phyloP scores from a whole-genome alignment of 495 filamentous ascomycete genomes.

The Parachaetomium inaequale region DNA sequence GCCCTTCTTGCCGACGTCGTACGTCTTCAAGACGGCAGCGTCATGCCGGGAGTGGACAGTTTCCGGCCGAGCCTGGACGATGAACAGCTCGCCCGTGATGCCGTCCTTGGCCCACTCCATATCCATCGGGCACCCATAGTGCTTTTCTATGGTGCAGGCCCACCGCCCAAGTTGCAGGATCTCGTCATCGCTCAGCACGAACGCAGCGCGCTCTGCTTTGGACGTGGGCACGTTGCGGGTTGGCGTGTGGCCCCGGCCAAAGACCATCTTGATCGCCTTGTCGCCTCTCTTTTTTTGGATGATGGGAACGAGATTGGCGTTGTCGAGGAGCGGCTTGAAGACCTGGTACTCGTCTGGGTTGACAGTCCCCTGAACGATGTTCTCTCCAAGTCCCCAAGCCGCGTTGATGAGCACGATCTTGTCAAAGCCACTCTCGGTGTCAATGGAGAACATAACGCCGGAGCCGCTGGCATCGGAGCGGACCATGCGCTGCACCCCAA shows the following conservation, averaged over 20 bases:
- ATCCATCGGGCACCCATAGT: conserved; percentile 40
- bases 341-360: conserved; percentile 41
- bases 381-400: conserved; percentile 40
- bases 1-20: conserved; percentile 31
- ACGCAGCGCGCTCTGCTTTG: conserved; percentile 33
- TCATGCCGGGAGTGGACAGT: conserved; percentile 37
- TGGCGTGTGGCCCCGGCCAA: conserved; percentile 17
- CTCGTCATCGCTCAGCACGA: conserved; percentile 32
- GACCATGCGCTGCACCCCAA: conserved; percentile 40
- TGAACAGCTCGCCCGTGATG: conserved; percentile 32
- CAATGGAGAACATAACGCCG: conserved; percentile 41
- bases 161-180: conserved; percentile 38
- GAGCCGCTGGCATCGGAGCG: conserved; percentile 34
- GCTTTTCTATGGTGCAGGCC: conserved; percentile 35
- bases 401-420: conserved; percentile 39
- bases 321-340: conserved; percentile 33
- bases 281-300: conserved; percentile 26
- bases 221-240: conserved; percentile 40
- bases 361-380: conserved; percentile 37
- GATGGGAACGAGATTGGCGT: conserved; percentile 23
- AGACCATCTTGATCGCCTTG: conserved; percentile 28
- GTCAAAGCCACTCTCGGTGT: conserved; percentile 38
- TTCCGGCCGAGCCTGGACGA: conserved; percentile 40
- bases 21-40: conserved; percentile 31
- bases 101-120: conserved; percentile 43